Evolutionary conservation across 768 basidiomycete species (phyloP), one percentile per base, ranked within the genome.

Genomic region (Chalciporus chontae): DNA sequence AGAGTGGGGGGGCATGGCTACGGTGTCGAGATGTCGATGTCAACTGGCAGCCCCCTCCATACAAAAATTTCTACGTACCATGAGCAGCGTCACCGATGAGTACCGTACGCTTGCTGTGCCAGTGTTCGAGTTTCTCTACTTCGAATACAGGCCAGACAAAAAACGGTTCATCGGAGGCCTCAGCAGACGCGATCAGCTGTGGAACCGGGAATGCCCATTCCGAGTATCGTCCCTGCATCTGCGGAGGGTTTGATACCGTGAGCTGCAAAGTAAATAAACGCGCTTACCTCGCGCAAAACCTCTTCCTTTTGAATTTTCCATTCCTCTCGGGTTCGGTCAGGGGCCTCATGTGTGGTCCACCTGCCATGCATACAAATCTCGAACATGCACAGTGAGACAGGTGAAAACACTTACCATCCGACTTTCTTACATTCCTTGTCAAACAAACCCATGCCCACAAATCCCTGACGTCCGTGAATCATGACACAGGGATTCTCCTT

Each of bases 51-150:
- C 39, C 7, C 36, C 37, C n/a, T 41, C 2, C 6, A 27, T 7
- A 37, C 15, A 45, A 3, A 17, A 21, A 8, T 34, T 15, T 13
- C 21, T 26, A 52, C 61, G 3, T 45, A 67, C 65, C 65, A 52
- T 69, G 65, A 40, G 62, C 65, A 40, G 65, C 65, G n/a, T 67
- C 67, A 3, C 66, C 66, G 19, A 69, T 54, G n/a, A 67, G 57
- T 7, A 69, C 58, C 27, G 61, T 55, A 8, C 55, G 55, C 40
- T 45, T 51, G 43, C 65, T 56, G 34, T 65, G 53, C 65, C 63
- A 63, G 23, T 24, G 52, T 34, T 57, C 48, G 37, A 67, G 53
- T 40, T 50, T 67, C 23, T 48, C 51, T 5, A 65, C 53, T 40
- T 56, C 55, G 18, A 56, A 69, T 18, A 65, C 31, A n/a, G 65